Evolutionary conservation across 306 rosid species (phyloP).

Genomic region (Crotalaria pallida): DNA sequence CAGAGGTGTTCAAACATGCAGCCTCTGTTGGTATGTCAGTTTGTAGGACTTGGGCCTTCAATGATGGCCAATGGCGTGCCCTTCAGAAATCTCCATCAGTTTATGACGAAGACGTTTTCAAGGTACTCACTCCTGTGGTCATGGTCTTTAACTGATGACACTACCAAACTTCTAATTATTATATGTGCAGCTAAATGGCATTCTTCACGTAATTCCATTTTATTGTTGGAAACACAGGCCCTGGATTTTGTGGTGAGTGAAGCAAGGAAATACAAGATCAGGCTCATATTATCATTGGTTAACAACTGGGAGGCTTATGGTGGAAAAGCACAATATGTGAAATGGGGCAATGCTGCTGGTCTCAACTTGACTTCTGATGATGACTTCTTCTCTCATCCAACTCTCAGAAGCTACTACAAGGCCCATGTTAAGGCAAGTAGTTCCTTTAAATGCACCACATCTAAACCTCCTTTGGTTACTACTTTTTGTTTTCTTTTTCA

Average conservation of each 20-base stretch:
- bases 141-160: neutral
- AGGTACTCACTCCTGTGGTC: neutral
- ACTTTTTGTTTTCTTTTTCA: neutral
- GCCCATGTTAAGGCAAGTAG: slow-evolving; percentile 80
- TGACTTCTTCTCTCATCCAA: slow-evolving; percentile 80
- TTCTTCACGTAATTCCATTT: neutral
- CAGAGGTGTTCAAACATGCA: slow-evolving; percentile 69
- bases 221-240: slow-evolving; percentile 41
- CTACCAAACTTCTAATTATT: no score
- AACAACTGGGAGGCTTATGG: slow-evolving; percentile 99
- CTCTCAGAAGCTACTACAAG: slow-evolving; percentile 76
- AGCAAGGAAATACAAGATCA: slow-evolving; percentile 77
- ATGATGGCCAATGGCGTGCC: slow-evolving; percentile 94
- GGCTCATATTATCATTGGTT: slow-evolving; percentile 66
- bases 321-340: slow-evolving; percentile 89
- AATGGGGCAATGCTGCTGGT: slow-evolving; percentile 91
- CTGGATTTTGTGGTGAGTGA: slow-evolving; percentile 89
- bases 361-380: slow-evolving; percentile 78
- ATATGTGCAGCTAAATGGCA: no score
- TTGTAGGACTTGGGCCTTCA: slow-evolving; percentile 97
- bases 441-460: neutral
- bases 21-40: slow-evolving; percentile 74
- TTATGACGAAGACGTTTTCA: slow-evolving; percentile 78
- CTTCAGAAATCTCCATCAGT: slow-evolving; percentile 81
- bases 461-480: neutral